Base-by-base conservation (phyloP, 257 asterid genomes). In the Solanum okadae region DNA sequence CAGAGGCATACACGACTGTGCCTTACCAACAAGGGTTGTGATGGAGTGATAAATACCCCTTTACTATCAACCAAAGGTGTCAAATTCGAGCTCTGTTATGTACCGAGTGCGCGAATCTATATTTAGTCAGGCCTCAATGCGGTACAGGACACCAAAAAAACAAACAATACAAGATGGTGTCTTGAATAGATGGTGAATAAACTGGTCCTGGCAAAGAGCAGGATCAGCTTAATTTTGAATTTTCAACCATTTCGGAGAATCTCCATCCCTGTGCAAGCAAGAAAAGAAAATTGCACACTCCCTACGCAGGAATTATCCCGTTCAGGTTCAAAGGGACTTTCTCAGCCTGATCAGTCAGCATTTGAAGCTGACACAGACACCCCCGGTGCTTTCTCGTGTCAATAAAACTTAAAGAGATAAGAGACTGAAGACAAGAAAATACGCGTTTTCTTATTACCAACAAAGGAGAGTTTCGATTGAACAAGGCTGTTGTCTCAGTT, bases 261-360 rank as follows among this genome's bases (percentile, higher is more conserved):
- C 92, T 88, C 87, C 92, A 34, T 88, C 90, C 97, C 98, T 95
- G 96, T 89, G 92, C 90, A 94, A 89, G 81, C 81, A 72, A 86
- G 56, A 89, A 93, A 86, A 91, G 79, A 88, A 92, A 85, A 88
- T 90, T 61, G 99, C 98, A 96, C 98, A 63, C 98, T 96, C 98
- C 99, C 98, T 95, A 93, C 98, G 99, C 99, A 96, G 98, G 98
- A 86, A 95, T 96, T 93, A 95, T 91, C 99, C 99, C 92, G 98
- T 92, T 96, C 98, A 96, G 98, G 98, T 96, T 90, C 98, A 90
- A 95, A 95, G 99, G 98, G 98, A 94, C 97, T 96, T 91, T 96
- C 98, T 96, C 98, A 96, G 99, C 96, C 98, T 87, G 95, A 86
- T 88, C 93, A 22, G 95, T 92, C 88, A 88, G 44, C 88, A 90